Percentiles rank a stretch among this genome's conserved stretches.
These are phyloP conservation scores for Hyphodiscus hymeniophilus DNA, from an alignment of 495 filamentous ascomycete species.

Conservation along the genomic window DNA sequence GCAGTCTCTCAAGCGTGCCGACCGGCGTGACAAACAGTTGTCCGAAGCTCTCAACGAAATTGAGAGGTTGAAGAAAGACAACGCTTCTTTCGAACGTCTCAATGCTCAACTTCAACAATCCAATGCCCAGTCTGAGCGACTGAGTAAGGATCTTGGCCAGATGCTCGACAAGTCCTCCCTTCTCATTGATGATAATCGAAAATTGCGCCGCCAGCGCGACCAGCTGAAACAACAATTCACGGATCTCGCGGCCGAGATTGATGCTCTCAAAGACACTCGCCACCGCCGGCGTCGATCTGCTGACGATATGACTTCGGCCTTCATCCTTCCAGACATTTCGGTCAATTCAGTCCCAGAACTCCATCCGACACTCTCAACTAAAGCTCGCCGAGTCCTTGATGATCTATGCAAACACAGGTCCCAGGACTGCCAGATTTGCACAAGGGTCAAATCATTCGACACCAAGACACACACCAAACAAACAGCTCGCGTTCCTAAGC, in stretches of 20 bases:
- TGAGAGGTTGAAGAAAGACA: too few relatives aligned
- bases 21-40: too few relatives aligned
- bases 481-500: slow-evolving; percentile 54
- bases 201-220: slow-evolving; percentile 11
- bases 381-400: slow-evolving; percentile 18
- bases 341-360: slow-evolving; percentile 25
- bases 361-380: slow-evolving; percentile 11
- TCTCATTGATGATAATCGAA: too few relatives aligned
- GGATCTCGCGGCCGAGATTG: slow-evolving; percentile 17
- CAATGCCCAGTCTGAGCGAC: too few relatives aligned
- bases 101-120: too few relatives aligned
- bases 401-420: slow-evolving; percentile 30
- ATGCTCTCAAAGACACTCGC: slow-evolving; percentile 1
- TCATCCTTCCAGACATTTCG: slow-evolving; percentile 59
- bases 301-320: slow-evolving; percentile 71
- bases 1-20: too few relatives aligned
- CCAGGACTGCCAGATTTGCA: slow-evolving; percentile 67
- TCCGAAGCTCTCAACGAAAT: too few relatives aligned
- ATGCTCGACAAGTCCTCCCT: too few relatives aligned
- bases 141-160: too few relatives aligned
- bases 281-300: slow-evolving; percentile 15
- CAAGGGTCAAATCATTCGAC: slow-evolving; percentile 42
- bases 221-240: slow-evolving; percentile 36
- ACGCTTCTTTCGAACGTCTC: too few relatives aligned
- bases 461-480: slow-evolving; percentile 30